phyloP scores from a whole-genome alignment of 1,139 yeast genomes.

The Zygosaccharomyces sapae region DNA sequence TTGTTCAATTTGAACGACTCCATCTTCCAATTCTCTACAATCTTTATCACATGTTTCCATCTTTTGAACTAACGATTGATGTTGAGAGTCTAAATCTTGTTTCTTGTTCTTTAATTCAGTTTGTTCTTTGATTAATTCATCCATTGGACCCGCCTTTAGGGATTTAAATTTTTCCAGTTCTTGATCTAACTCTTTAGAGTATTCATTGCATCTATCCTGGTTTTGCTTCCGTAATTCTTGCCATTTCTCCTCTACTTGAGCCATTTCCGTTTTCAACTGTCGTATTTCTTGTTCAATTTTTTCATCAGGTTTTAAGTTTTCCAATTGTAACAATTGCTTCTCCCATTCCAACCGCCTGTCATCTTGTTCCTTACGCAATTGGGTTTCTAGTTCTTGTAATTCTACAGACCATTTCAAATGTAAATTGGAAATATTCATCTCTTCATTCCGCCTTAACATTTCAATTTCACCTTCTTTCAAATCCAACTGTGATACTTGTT shows the following conservation, averaged over 20 bases:
- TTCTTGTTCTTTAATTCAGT: conserved; percentile 12
- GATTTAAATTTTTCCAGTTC: conserved; percentile 19
- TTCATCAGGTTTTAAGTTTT: conserved; percentile 23
- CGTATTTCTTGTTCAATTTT: conserved; percentile 21
- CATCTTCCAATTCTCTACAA: conserved; percentile 2
- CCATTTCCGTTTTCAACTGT: conserved; percentile 17
- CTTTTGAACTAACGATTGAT: conserved; percentile 11
- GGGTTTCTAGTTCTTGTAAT: conserved; percentile 22
- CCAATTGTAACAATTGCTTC: conserved; percentile 19
- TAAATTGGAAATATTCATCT: conserved; percentile 17
- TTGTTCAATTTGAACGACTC: conserved; percentile 11
- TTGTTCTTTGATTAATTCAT: conserved; percentile 15
- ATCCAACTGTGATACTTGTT: conserved; percentile 16
- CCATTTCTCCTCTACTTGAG: conserved; percentile 13
- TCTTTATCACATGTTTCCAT: conserved; percentile 4
- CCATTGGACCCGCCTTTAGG: conserved; percentile 16
- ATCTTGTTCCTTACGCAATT: conserved; percentile 18
- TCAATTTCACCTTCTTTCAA: conserved; percentile 19
- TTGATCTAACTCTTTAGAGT: conserved; percentile 12
- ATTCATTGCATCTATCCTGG: conserved; percentile 10
- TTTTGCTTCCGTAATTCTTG: conserved; percentile 16
- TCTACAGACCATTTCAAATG: conserved; percentile 21
- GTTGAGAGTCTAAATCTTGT: conserved; percentile 10
- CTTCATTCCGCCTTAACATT: conserved; percentile 16
- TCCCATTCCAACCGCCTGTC: conserved; percentile 19